Evolutionary conservation across 2,329 filamentous ascomycete species (phyloP).

Genomic region (Cercospora beticola): DNA sequence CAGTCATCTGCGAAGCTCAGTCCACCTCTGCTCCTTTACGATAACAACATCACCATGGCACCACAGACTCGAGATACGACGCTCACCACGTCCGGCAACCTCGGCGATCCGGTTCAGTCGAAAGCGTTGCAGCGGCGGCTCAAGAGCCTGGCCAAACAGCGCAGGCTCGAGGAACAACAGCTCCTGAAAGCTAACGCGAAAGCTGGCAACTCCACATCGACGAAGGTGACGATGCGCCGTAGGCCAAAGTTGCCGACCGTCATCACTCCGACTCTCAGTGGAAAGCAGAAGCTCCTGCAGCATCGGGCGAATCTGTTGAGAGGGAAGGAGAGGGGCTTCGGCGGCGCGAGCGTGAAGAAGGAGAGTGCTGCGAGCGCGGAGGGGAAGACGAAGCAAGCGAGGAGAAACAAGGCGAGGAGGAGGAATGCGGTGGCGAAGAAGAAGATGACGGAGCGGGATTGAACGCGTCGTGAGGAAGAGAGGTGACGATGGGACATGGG

Average conservation of each 20-base stretch:
- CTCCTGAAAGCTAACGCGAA: neutral
- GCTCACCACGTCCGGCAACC: neutral
- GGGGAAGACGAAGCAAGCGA: neutral
- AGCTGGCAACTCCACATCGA: neutral
- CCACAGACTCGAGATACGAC: neutral
- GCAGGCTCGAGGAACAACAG: neutral
- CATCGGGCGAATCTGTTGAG: neutral
- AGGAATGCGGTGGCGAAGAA: neutral
- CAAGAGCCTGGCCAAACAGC: neutral
- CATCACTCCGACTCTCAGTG: neutral
- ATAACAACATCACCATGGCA: neutral
- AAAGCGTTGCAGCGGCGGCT: neutral
- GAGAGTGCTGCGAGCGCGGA: neutral
- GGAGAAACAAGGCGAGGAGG: neutral
- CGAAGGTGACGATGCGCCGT: neutral
- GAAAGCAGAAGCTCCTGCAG: conserved; percentile 3
- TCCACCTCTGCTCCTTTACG: neutral
- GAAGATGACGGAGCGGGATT: neutral
- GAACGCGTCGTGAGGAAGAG: neutral
- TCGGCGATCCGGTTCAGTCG: neutral
- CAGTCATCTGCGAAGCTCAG: neutral
- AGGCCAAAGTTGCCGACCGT: neutral
- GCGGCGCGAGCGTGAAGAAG: neutral
- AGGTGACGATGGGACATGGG: neutral
- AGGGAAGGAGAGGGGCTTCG: neutral